Conservation (phyloP, 106 monocot species). For the Dactylorhiza incarnata region DNA sequence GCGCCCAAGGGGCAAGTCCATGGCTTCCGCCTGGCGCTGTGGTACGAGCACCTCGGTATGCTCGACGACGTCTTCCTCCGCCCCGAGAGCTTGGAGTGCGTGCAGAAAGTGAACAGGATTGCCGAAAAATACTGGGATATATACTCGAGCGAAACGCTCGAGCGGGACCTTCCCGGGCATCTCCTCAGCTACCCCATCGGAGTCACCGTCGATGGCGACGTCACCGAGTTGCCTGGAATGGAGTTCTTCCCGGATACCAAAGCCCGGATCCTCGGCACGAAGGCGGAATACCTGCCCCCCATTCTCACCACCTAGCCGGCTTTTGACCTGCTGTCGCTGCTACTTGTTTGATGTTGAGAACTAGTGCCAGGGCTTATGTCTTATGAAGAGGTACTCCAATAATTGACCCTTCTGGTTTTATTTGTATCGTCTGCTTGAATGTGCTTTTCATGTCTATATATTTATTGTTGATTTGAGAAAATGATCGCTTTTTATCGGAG, state of each 20-base stretch:
- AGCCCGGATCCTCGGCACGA: constrained; percentile 46
- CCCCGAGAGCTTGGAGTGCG: constrained; percentile 38
- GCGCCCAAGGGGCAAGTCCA: constrained; percentile 36
- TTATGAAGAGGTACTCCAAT: no score
- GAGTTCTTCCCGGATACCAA: constrained; percentile 66
- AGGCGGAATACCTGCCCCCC: constrained; percentile 45
- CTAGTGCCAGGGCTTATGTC: no score
- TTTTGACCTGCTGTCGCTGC: no score
- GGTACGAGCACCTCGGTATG: constrained; percentile 47
- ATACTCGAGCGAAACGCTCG: constrained; percentile 19
- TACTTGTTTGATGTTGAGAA: no score
- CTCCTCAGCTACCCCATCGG: constrained; percentile 45
- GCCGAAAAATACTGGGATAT: constrained; percentile 36
- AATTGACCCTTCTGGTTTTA: no score
- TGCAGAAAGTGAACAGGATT: constrained; percentile 35
- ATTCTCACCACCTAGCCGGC: constrained; percentile 47
- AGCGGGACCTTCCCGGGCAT: constrained; percentile 48
- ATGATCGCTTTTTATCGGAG: no score
- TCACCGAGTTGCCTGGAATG: constrained; percentile 25
- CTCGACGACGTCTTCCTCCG: constrained; percentile 31
- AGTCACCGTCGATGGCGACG: constrained; percentile 19
- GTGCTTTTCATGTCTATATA: no score
- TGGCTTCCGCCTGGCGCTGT: constrained; percentile 44
- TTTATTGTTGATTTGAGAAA: no score
- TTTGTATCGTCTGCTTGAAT: no score